Base-by-base conservation (phyloP, 768 basidiomycete species). In the Collybiopsis luxurians region DNA sequence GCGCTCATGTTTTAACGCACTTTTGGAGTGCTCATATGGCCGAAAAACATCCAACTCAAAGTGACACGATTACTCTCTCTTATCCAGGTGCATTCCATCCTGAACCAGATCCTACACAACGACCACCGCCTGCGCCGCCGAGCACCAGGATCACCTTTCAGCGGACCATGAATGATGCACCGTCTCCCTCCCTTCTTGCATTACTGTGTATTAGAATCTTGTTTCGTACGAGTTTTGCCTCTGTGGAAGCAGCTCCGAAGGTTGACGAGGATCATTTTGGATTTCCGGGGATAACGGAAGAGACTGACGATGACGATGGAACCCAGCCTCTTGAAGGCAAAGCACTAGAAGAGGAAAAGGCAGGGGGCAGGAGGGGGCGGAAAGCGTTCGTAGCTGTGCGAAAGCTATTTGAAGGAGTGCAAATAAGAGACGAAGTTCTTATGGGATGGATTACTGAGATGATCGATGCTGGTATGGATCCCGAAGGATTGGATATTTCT, bases 211-310 rank as follows among this genome's bases (percentile, higher is more conserved):
- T 95, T 46, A 89, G 95, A 9, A 85, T 93, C 57, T 77, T 96
- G 19, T 95, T 92, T 68, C 80, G 90, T 44, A 82, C 84, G 4
- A 83, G 93, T 1, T 92, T 92, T 64, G 86, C 87, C 19, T 82
- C 87, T 5, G 75, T 78, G 7, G 90, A 90, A 60, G 75, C 72
- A 44, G 81, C 80, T 0, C 89, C 90, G 30, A 79, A 89, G 26
- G 85, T 79, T 2, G 88, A 91, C 65, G 87, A 82, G 21, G 92
- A 95, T 57, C 89, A 91, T 60, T 96, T 95, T 69, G 94, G 94
- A 0, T 92, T 96, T 69, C 95, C 95, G 4, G 92, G 89, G 0
- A 53, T 91, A 21, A 74, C 91, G 36, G 89, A 92, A 59, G 90
- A 89, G 21, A 79, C 81, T n/a, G 88, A 84, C n/a, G 90, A 87